Percentiles rank a stretch among this genome's conserved stretches.
Conservation (phyloP, 768 basidiomycete genomes). For the Naganishia friedmannii region DNA sequence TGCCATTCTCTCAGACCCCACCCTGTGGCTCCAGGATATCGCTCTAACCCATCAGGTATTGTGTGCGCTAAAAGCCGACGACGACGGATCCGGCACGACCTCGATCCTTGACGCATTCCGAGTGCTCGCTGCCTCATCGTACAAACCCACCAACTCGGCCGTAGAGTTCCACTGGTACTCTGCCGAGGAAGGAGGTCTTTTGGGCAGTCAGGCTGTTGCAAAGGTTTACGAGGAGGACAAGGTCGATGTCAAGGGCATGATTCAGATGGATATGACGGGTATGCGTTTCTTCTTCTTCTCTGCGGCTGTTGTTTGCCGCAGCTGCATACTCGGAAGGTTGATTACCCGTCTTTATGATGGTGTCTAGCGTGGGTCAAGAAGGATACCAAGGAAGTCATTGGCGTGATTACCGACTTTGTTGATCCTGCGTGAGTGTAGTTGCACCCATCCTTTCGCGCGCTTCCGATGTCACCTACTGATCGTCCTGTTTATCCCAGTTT, state of each 20-base stretch:
- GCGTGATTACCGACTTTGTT: constrained; percentile 76
- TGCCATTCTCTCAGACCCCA: neutral
- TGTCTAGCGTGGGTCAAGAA: constrained; percentile 71
- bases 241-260: constrained; percentile 74
- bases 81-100: constrained; percentile 53
- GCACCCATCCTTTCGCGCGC: neutral
- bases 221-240: constrained; percentile 64
- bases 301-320: too few relatives aligned
- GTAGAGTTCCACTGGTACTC: constrained; percentile 54
- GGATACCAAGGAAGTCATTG: constrained; percentile 68
- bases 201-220: constrained; percentile 84
- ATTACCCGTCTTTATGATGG: too few relatives aligned
- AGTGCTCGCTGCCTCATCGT: constrained; percentile 45
- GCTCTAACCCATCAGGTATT: too few relatives aligned
- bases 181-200: constrained; percentile 55
- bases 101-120: constrained; percentile 50
- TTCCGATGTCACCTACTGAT: neutral
- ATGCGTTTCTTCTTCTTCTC: neutral
- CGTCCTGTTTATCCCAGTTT: constrained; percentile 58
- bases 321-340: too few relatives aligned
- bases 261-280: constrained; percentile 60
- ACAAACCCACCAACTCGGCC: constrained; percentile 46
- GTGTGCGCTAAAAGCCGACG: constrained; percentile 52
- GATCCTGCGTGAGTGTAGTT: constrained; percentile 59
- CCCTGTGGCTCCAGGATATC: too few relatives aligned